These are phyloP conservation scores for Termitomyces sp. DNA, from an alignment of 768 basidiomycete species.

Conservation along the genomic window DNA sequence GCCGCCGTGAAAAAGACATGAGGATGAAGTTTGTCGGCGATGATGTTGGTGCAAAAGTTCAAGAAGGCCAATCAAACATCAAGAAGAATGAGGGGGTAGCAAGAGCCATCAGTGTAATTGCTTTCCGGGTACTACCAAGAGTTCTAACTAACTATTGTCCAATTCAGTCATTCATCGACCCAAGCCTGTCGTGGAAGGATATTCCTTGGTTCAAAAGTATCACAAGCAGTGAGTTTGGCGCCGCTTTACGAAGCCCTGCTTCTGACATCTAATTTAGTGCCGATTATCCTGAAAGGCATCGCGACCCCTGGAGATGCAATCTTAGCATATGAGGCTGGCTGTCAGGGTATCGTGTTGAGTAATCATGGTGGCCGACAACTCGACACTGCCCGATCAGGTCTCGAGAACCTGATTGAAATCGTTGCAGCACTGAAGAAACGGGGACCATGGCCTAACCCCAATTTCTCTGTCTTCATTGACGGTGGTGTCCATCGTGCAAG, in stretches of 20 bases:
- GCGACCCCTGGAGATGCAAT: neutral
- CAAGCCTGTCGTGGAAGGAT: neutral
- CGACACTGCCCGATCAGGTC: neutral
- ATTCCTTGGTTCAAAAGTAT: neutral
- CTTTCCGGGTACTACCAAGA: neutral
- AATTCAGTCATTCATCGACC: neutral
- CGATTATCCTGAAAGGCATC: neutral
- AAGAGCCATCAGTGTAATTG: neutral
- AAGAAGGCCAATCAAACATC: neutral
- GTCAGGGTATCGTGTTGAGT: neutral
- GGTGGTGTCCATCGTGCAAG: neutral
- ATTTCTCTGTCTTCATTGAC: neutral
- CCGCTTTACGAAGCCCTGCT: neutral
- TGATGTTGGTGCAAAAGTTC: neutral
- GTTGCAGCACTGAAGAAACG: neutral
- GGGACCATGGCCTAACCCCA: neutral
- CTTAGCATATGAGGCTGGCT: neutral
- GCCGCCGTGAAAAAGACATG: conserved; percentile 22
- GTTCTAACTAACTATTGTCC: neutral
- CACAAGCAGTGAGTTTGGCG: neutral
- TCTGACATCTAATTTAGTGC: neutral
- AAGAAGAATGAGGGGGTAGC: neutral
- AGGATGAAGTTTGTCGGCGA: neutral
- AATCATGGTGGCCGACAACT: neutral
- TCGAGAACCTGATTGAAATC: neutral